Evolutionary conservation across 345 rosid species (phyloP).

Genomic region (Brassica incana): DNA sequence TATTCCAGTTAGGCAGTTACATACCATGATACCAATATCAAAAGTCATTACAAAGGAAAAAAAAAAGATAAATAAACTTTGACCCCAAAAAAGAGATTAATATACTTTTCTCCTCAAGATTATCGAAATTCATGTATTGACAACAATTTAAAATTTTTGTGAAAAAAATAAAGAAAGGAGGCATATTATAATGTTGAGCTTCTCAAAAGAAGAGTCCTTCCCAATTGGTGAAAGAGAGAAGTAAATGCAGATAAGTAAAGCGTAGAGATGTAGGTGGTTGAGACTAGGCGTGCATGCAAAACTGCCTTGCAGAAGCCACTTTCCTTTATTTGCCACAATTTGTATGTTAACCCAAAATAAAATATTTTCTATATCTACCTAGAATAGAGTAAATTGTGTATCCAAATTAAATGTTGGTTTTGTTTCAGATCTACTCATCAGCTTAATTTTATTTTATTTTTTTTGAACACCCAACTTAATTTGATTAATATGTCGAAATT

Average conservation of each 20-base stretch:
- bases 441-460: too few species aligned
- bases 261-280: slow-evolving; percentile 5
- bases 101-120: neutral
- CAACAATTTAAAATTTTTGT: neutral
- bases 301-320: slow-evolving; percentile 8
- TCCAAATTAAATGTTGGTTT: neutral
- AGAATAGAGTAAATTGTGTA: neutral
- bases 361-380: neutral
- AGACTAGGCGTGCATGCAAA: slow-evolving; percentile 12
- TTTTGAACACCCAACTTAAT: too few species aligned
- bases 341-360: neutral
- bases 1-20: too few species aligned
- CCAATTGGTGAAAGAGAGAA: slow-evolving; percentile 13
- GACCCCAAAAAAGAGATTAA: neutral
- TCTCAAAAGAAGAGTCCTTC: slow-evolving; percentile 18
- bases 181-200: neutral
- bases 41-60: neutral
- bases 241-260: too few species aligned
- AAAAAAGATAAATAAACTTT: neutral
- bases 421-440: neutral
- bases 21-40: neutral
- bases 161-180: neutral
- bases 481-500: neutral
- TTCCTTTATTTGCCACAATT: slow-evolving; percentile 6
- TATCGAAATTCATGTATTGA: neutral